Evolutionary conservation across 208 protist genomes (phyloP), one percentile per base, ranked within the genome.

Genomic region (Zelonia costaricensis): DNA sequence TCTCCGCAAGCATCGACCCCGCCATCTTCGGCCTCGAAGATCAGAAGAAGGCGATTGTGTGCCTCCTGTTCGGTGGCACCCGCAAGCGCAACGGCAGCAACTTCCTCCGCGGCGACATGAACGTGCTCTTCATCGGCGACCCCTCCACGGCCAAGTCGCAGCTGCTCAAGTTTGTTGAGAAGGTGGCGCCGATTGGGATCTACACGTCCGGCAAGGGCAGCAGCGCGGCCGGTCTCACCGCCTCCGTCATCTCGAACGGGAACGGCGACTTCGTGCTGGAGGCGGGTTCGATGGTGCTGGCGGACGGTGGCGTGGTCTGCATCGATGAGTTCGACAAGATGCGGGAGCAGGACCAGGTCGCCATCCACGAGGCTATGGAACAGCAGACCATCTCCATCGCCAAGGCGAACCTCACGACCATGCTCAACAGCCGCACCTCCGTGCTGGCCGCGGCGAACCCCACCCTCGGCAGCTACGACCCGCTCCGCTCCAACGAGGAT

Each of bases 311-410:
- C 30, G 86, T 99, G n/a, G 96, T 99, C 4, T 99, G 99, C 83
- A 99, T 99, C 59, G 99, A 99, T 83, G 99, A 99, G 92, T 99
- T 99, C 88, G 99, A 99, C 76, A 99, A 99, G 80, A 99, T 99
- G 98, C 75, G 96, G 35, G 89, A 98, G 12, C 75, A 97, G 68
- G 98, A 99, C 62, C 88, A 97, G 47, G 98, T 99, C 0, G 98
- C 98, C 8, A 99, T 99, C 67, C 99, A 99, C 81, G 99, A 99
- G 80, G 99, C 99, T 16, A 99, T 99, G 99, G 99, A 99, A 76
- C 98, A 99, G 76, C 98, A 99, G 79, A 99, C 99, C 25, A 99
- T 99, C 60, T 99, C 98, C 8, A 99, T 99, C 71, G 98, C 98
- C 46, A 98, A 98, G 87, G 98, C 99, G 16, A 99, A 99, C 70